phyloP scores from a whole-genome alignment of 108 stramenopile species.

The Pseudonitzschia delicatissima region DNA sequence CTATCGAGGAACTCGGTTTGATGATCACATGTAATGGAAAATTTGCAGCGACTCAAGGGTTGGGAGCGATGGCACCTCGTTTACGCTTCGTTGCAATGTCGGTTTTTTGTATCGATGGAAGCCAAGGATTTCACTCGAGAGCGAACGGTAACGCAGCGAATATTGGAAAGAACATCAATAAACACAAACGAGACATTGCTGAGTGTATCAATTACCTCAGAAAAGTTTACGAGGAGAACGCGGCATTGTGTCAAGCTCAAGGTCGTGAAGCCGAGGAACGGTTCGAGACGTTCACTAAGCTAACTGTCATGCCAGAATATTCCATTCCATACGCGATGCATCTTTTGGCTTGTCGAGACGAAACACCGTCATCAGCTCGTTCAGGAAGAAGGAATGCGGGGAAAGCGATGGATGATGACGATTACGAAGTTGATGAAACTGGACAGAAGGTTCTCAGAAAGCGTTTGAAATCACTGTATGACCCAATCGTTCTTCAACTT shows the following conservation, averaged over 20 bases:
- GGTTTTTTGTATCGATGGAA: conserved; percentile 70
- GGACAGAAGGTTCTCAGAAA: conserved; percentile 49
- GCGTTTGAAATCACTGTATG: conserved; percentile 81
- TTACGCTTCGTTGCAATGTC: conserved; percentile 70
- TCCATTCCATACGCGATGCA: conserved; percentile 76
- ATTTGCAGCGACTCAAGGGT: conserved; percentile 25
- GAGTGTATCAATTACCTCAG: conserved; percentile 55
- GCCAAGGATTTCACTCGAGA: conserved; percentile 33
- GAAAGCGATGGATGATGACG: conserved; percentile 33
- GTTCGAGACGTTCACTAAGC: conserved; percentile 65
- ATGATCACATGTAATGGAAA: conserved; percentile 70
- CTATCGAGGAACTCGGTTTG: conserved; percentile 62
- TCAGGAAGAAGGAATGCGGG: conserved; percentile 26
- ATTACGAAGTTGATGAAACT: conserved; percentile 32
- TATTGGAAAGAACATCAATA: conserved; percentile 48
- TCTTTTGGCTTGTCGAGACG: conserved; percentile 67
- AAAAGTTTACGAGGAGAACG: conserved; percentile 49
- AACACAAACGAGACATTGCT: conserved; percentile 50
- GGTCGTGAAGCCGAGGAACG: conserved; percentile 62
- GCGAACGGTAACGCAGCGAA: conserved; percentile 70
- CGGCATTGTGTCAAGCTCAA: conserved; percentile 57
- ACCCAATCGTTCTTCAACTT: conserved; percentile 78
- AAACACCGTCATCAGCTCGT: conserved; percentile 45
- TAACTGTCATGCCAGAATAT: conserved; percentile 84
- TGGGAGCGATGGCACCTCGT: conserved; percentile 46